phyloP scores from a whole-genome alignment of 768 basidiomycete genomes.

The Auricularia sp. region DNA sequence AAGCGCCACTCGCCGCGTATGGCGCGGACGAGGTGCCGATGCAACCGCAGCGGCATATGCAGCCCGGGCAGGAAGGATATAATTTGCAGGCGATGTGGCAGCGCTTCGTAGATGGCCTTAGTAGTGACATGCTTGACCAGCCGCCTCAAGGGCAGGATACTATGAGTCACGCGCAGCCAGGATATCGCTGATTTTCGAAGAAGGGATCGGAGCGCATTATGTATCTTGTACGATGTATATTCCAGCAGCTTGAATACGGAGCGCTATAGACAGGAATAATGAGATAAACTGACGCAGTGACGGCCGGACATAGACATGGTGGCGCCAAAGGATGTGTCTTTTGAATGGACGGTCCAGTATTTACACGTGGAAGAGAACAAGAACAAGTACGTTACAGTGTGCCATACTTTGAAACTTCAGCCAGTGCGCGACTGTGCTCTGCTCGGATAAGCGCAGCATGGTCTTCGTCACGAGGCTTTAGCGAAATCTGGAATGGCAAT shows the following conservation, averaged over 20 bases:
- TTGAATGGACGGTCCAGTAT: no score
- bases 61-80: background rate
- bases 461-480: conserved; percentile 37
- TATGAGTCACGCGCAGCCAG: no score
- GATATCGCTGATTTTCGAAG: no score
- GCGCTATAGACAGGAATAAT: no score
- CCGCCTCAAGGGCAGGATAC: no score
- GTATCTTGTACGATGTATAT: no score
- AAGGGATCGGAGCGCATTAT: no score
- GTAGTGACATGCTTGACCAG: background rate
- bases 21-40: background rate
- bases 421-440: background rate
- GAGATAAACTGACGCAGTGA: no score
- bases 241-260: no score
- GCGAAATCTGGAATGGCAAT: conserved; percentile 46
- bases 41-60: background rate
- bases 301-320: no score
- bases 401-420: background rate
- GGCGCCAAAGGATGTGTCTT: no score
- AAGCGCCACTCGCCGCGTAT: background rate
- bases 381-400: background rate
- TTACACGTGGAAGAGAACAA: no score
- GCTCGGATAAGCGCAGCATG: background rate
- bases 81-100: background rate
- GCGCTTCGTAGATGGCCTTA: background rate